A percentile compares a stretch with the other conserved stretches of the same genome.
These are phyloP conservation scores for Trichoderma arundinaceum DNA, from an alignment of 2,329 filamentous ascomycete genomes.

Conservation along the genomic window DNA sequence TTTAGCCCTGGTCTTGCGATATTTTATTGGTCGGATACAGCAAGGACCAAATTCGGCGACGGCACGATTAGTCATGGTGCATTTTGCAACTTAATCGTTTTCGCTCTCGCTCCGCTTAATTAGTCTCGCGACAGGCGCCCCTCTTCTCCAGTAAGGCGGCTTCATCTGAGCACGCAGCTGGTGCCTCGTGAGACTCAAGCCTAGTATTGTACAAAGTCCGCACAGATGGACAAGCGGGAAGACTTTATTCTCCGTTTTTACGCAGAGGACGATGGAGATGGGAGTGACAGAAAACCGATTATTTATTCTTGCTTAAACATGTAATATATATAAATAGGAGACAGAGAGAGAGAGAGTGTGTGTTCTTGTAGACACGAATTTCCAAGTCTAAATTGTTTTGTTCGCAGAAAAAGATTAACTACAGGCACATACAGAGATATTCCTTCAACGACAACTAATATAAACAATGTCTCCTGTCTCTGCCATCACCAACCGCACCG, in stretches of 20 bases:
- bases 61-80: background rate
- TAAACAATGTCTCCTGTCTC: slow-evolving; percentile 6
- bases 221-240: background rate
- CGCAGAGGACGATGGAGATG: background rate
- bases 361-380: no score
- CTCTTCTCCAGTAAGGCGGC: background rate
- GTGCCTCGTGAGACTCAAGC: background rate
- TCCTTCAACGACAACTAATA: background rate
- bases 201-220: background rate
- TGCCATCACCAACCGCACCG: slow-evolving; percentile 12
- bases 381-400: no score
- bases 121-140: background rate
- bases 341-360: no score
- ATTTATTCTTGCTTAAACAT: no score
- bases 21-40: background rate
- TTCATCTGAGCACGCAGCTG: background rate
- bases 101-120: slow-evolving; percentile 2
- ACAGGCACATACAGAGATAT: no score
- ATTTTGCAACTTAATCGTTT: background rate
- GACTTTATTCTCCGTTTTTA: background rate
- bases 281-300: background rate
- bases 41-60: background rate
- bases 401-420: no score
- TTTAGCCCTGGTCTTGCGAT: background rate
- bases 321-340: background rate